Percentiles rank a stretch among this genome's conserved stretches.
Evolutionary conservation across 2,329 filamentous ascomycete genomes (phyloP).

Genomic region (Paecilomyces variotii): DNA sequence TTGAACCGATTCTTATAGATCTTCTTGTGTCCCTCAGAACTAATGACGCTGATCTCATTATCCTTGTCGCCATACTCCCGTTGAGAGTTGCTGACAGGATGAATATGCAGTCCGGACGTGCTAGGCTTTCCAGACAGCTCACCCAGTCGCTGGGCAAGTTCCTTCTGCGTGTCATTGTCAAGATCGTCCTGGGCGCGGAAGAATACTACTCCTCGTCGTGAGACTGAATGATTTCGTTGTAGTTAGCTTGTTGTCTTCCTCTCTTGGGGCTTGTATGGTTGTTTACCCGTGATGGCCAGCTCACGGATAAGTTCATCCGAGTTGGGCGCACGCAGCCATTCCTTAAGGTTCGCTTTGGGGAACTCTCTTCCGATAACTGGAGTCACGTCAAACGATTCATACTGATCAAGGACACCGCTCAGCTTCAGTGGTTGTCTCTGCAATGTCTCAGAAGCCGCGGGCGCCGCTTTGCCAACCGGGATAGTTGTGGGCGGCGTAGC

Average conservation of each 20-base stretch:
- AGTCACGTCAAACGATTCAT: constrained; percentile 42
- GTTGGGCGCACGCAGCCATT: constrained; percentile 38
- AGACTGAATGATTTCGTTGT: not conserved
- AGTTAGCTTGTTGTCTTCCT: not conserved
- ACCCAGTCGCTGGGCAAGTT: constrained; percentile 31
- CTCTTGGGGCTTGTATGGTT: not conserved
- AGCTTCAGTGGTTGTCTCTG: constrained; percentile 26
- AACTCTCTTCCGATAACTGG: constrained; percentile 46
- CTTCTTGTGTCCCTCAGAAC: constrained; percentile 31
- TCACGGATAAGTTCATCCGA: constrained; percentile 28
- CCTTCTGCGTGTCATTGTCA: not conserved
- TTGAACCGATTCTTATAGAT: constrained; percentile 21
- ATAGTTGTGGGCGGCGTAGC: not conserved
- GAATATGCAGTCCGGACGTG: constrained; percentile 39
- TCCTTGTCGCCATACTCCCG: constrained; percentile 40
- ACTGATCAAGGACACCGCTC: constrained; percentile 35
- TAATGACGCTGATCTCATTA: constrained; percentile 44
- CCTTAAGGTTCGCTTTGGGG: constrained; percentile 35
- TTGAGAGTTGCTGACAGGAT: constrained; percentile 42
- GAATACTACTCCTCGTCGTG: not conserved
- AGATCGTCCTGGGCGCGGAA: not conserved
- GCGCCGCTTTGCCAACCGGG: not conserved
- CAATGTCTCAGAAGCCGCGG: not conserved
- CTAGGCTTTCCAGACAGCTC: constrained; percentile 41
- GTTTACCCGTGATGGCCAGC: constrained; percentile 25